Base-by-base conservation (phyloP, 345 rosid genomes). In the Limnanthes douglasii region DNA sequence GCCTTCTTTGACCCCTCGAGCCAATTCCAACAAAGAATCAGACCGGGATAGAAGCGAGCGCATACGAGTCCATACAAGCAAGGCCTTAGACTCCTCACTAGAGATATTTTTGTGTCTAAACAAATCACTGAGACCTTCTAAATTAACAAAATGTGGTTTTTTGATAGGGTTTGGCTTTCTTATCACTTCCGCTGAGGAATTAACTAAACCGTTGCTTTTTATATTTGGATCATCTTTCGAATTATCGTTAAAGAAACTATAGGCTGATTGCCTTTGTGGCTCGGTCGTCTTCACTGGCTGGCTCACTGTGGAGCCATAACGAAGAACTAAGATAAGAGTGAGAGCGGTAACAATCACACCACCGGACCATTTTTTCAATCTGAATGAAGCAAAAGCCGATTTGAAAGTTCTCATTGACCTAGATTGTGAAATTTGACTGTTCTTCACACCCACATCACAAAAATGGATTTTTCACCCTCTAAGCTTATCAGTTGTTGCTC, bases 1-100 rank as follows among this genome's bases (percentile, higher is more conserved):
- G 39, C 82, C 95, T 60, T 82, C 97, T 48, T 63, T 59, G 24
- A 86, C 37, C 58, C 97, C 97, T 51, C 61, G 90, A 38, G 62
- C 69, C 8, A 80, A 75, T 48, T 68, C 88, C 15, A 80, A 66
- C 61, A 86, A 64, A 42, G 88, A 72, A 67, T 82, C 83, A 0
- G 80, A 71, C 50, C 94, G 60, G 17, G 93, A 71, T 24, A 86
- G 39, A 12, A 86, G 50, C 20, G 33, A 27, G 31, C 58, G 82
- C 82, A 86, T 56, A 26, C 39, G 70, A 52, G 53, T 45, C 97
- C 94, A 82, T n/a, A 53, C 70, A 49, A 66, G 73, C 21, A 86
- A 61, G 12, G 60, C 34, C 40, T 46, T 71, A 6, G 59, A 48
- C 16, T 39, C 48, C 34, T 35, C 30, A 30, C 21, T 7, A 5